phyloP scores from a whole-genome alignment of 1,284 basidiomycete genomes.

The Ganoderma leucocontextum region DNA sequence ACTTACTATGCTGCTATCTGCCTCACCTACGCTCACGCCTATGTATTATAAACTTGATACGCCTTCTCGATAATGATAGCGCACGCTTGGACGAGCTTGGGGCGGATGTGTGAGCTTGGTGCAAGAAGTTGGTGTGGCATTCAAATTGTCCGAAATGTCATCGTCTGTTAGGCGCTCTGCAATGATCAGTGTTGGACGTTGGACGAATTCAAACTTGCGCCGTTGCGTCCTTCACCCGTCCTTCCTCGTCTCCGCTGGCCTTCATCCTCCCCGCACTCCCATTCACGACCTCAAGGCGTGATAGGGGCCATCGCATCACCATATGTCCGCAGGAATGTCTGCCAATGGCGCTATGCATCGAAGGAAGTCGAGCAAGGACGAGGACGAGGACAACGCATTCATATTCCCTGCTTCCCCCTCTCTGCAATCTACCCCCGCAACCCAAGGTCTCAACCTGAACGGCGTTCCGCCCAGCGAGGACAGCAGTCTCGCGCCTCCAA shows the following conservation, averaged over 20 bases:
- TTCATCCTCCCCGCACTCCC: background rate
- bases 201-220: too few relatives aligned
- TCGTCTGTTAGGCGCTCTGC: too few relatives aligned
- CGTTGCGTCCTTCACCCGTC: too few relatives aligned
- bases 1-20: constrained; percentile 15
- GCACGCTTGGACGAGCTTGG: background rate
- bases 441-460: constrained; percentile 28
- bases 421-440: constrained; percentile 30
- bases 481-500: constrained; percentile 20
- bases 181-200: too few relatives aligned
- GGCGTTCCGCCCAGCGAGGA: constrained; percentile 15
- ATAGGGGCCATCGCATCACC: background rate
- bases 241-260: background rate
- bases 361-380: constrained; percentile 47
- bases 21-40: background rate
- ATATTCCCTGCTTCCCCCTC: constrained; percentile 28
- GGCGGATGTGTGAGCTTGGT: background rate
- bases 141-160: too few relatives aligned
- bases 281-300: too few relatives aligned
- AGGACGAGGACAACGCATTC: constrained; percentile 40
- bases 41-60: constrained; percentile 14
- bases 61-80: constrained; percentile 2
- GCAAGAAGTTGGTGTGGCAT: too few relatives aligned
- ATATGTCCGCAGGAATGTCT: constrained; percentile 16
- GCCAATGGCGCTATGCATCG: constrained; percentile 39